Percentiles rank a stretch among this genome's conserved stretches.
These are phyloP conservation scores for Lentinula aciculospora DNA, from an alignment of 768 basidiomycete species.

Conservation along the genomic window DNA sequence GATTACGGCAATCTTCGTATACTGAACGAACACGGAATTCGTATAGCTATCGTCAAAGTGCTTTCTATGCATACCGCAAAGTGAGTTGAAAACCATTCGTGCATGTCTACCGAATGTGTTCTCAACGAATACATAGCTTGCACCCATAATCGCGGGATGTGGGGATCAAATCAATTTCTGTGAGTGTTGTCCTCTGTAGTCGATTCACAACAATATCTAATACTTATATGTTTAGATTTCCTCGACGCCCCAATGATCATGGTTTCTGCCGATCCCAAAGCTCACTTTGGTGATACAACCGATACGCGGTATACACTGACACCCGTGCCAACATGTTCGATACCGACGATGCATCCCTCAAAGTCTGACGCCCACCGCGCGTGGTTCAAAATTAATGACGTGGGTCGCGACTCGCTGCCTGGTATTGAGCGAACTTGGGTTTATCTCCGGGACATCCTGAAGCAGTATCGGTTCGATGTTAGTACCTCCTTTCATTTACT, in stretches of 20 bases:
- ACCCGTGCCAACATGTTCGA: constrained; percentile 1
- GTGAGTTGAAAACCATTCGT: background rate
- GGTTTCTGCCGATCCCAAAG: constrained; percentile 1
- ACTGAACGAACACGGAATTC: background rate
- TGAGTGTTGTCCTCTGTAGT: background rate
- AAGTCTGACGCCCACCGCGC: background rate
- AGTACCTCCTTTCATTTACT: background rate
- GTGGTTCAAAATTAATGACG: constrained; percentile 5
- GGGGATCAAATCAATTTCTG: constrained; percentile 1
- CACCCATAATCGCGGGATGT: background rate
- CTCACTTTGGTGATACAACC: background rate
- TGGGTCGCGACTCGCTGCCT: constrained; percentile 4
- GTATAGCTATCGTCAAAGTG: background rate
- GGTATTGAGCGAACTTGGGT: constrained; percentile 1
- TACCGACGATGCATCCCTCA: background rate
- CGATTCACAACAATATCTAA: background rate
- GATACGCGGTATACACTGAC: background rate
- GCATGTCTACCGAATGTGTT: background rate
- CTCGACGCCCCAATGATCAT: constrained; percentile 2
- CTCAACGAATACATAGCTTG: background rate
- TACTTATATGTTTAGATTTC: background rate
- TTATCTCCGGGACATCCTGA: background rate
- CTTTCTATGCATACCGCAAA: background rate
- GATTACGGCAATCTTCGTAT: background rate
- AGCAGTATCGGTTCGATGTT: constrained; percentile 3